These are phyloP conservation scores for Lodderomyces orthopsilosis DNA, from an alignment of 1,139 yeast genomes.

Conservation along the genomic window DNA sequence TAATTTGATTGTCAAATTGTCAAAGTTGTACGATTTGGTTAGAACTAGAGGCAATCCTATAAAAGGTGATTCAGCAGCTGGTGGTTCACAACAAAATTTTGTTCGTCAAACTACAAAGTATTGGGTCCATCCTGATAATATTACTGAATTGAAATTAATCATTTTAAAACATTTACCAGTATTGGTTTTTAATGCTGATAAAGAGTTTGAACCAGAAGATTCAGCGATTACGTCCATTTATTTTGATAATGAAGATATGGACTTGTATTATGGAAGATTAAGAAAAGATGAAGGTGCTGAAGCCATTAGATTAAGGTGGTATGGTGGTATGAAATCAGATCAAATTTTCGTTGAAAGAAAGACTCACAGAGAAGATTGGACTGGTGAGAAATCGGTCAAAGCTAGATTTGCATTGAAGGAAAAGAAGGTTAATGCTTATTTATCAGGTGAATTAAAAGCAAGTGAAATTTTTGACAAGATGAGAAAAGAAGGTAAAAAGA, in stretches of 20 bases:
- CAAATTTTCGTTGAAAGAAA: slow-evolving; percentile 94
- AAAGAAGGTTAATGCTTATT: slow-evolving; percentile 79
- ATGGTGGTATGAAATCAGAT: slow-evolving; percentile 94
- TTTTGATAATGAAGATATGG: slow-evolving; percentile 85
- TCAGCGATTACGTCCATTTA: slow-evolving; percentile 95
- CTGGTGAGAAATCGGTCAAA: slow-evolving; percentile 97
- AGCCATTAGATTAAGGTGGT: slow-evolving; percentile 97
- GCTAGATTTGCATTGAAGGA: slow-evolving; percentile 93
- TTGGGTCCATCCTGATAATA: slow-evolving; percentile 99
- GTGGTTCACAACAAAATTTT: slow-evolving; percentile 96
- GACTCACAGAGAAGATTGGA: slow-evolving; percentile 99
- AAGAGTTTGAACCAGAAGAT: slow-evolving; percentile 92
- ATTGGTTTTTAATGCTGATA: slow-evolving; percentile 90
- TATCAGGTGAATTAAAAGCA: slow-evolving; percentile 82
- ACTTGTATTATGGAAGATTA: slow-evolving; percentile 88
- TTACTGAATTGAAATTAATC: slow-evolving; percentile 92
- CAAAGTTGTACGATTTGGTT: slow-evolving; percentile 86
- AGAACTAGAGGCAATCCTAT: slow-evolving; percentile 95
- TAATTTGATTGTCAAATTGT: slow-evolving; percentile 78
- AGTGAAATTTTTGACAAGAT: slow-evolving; percentile 87
- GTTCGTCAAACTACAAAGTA: slow-evolving; percentile 97
- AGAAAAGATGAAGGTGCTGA: slow-evolving; percentile 98
- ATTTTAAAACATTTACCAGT: slow-evolving; percentile 94
- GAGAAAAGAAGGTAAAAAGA: slow-evolving; percentile 88
- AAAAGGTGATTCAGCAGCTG: slow-evolving; percentile 91